Evolutionary conservation across 1,284 basidiomycete species (phyloP).

Genomic region (Cryptococcus maquisensis): DNA sequence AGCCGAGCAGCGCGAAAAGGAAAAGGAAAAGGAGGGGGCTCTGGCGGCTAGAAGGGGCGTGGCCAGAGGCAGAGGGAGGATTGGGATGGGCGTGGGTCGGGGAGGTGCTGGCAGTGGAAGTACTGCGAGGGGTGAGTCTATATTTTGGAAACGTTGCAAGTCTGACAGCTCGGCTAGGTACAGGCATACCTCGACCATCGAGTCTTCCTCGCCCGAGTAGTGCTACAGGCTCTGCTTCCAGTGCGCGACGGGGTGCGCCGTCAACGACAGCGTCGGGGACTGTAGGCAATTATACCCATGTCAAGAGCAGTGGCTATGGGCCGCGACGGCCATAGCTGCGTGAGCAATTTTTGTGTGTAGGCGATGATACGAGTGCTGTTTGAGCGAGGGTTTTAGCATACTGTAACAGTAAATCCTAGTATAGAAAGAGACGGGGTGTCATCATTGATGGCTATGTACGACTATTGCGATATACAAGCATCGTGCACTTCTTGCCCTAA

Average conservation of each 20-base stretch:
- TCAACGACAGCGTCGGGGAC: not conserved
- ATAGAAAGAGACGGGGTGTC: too few relatives aligned
- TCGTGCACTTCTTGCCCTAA: constrained; percentile 39
- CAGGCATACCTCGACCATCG: constrained; percentile 17
- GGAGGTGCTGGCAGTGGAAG: constrained; percentile 9
- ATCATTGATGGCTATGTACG: not conserved
- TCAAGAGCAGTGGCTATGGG: constrained; percentile 46
- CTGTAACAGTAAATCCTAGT: not conserved
- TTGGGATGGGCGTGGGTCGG: constrained; percentile 6
- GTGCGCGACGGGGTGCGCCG: constrained; percentile 10
- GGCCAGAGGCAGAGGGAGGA: constrained; percentile 8
- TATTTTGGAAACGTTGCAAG: too few relatives aligned
- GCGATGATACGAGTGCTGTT: too few relatives aligned
- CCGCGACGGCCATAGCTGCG: constrained; percentile 17
- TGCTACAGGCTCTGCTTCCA: constrained; percentile 4
- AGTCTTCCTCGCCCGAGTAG: constrained; percentile 1
- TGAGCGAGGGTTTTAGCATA: too few relatives aligned
- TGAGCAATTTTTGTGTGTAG: too few relatives aligned
- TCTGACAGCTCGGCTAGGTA: not conserved
- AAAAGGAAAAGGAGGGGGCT: constrained; percentile 4
- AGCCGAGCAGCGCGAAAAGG: constrained; percentile 1
- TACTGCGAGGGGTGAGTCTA: too few relatives aligned
- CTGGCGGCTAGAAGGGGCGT: constrained; percentile 3
- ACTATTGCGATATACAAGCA: constrained; percentile 37
- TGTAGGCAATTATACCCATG: constrained; percentile 36